Base-by-base conservation (phyloP, 164 flowering plant genomes). In the Kingdonia uniflora region DNA sequence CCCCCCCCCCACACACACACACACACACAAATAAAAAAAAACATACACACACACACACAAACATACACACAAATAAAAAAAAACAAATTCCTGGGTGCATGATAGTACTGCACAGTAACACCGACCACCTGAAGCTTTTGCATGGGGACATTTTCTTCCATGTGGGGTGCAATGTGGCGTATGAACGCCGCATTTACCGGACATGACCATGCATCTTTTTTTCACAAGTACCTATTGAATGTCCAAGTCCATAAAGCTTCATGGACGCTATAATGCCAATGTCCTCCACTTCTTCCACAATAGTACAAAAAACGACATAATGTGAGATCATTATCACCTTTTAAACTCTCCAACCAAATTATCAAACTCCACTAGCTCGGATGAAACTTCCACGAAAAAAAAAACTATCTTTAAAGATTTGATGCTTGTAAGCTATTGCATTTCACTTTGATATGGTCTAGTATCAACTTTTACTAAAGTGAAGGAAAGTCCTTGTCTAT, bases 271-370 rank as follows among this genome's bases (percentile, higher is more conserved):
- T 64, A 45, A 45, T 45, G 8, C 44, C 60, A 60, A 64, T 69
- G 65, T 64, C 54, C 59, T 46, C 74, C 74, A 69, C 73, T 58
- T 59, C 64, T 56, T 51, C 58, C 48, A 59, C 50, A 6, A 42
- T 16, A 56, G 33, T 35, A 51, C 40, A 42, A 33, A 50, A 51
- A 11, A 22, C 47, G 25, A 21, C 56, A 29, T 29, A 52, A 42
- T 37, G 58, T 20, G 15, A 15, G 21, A 56, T 61, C 54, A 19
- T 49, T 51, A 38, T 64, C 62, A 64, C 33, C 48, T 56, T 40
- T 49, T 11, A 2, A 11, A 13, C 23, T 48, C 43, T 41, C 44
- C 52, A 57, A 51, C 20, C 51, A 55, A 65, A 50, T 51, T 29
- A 65, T 60, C 52, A 38, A 19, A 65, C 25, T 60, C 61, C 57